These are phyloP conservation scores for Blastobotrys petasosporus DNA, from an alignment of 1,139 yeast species.

Conservation along the genomic window DNA sequence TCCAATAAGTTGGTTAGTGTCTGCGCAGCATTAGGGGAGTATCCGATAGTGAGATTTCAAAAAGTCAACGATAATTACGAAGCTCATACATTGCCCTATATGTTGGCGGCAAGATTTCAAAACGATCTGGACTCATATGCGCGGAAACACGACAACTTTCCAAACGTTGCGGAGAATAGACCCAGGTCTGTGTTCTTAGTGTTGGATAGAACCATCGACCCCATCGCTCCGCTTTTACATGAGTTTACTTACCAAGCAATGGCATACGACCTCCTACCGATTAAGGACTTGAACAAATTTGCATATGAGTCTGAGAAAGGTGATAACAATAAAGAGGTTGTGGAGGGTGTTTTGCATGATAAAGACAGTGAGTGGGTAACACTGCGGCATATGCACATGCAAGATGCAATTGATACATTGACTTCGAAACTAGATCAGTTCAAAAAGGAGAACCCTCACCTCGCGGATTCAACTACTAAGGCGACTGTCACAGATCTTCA, in stretches of 20 bases:
- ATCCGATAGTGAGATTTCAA: slow-evolving; percentile 76
- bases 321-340: slow-evolving; percentile 47
- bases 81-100: slow-evolving; percentile 61
- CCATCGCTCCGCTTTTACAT: slow-evolving; percentile 78
- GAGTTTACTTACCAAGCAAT: slow-evolving; percentile 93
- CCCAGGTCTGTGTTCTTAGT: slow-evolving; percentile 72
- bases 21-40: slow-evolving; percentile 78
- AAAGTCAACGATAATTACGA: slow-evolving; percentile 27
- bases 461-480: slow-evolving; percentile 30
- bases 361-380: slow-evolving; percentile 71
- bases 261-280: slow-evolving; percentile 65
- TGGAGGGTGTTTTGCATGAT: slow-evolving; percentile 49
- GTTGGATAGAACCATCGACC: slow-evolving; percentile 77
- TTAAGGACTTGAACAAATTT: slow-evolving; percentile 46
- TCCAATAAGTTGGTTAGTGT: slow-evolving; percentile 61
- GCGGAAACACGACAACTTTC: slow-evolving; percentile 58
- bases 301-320: slow-evolving; percentile 58
- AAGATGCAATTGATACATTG: slow-evolving; percentile 65
- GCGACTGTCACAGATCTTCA: slow-evolving; percentile 36
- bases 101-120: slow-evolving; percentile 72
- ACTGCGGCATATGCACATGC: slow-evolving; percentile 69
- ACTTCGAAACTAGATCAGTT: slow-evolving; percentile 59
- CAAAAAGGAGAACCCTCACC: slow-evolving; percentile 60
- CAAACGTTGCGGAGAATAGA: slow-evolving; percentile 40
- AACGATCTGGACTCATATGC: slow-evolving; percentile 68